Evolutionary conservation across 768 basidiomycete genomes (phyloP).

Genomic region (Paxillus ammoniavirescens): DNA sequence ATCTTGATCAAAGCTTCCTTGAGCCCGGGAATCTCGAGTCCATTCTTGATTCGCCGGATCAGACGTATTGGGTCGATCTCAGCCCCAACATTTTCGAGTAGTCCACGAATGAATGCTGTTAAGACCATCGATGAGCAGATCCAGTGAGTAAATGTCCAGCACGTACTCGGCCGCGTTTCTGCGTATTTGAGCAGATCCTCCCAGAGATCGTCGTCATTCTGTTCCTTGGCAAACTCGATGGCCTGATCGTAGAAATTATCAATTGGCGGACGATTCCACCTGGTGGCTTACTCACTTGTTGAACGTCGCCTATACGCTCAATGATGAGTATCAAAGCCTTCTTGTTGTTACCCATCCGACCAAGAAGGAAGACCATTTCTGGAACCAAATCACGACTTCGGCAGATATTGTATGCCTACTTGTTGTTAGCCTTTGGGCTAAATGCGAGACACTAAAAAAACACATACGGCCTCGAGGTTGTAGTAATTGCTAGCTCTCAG

Average conservation of each 20-base stretch:
- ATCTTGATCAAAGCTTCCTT: conserved; percentile 96
- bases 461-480: conserved; percentile 73
- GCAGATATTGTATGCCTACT: conserved; percentile 83
- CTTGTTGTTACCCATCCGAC: conserved; percentile 98
- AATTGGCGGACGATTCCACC: neutral
- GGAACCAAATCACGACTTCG: conserved; percentile 82
- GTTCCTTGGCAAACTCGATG: conserved; percentile 97
- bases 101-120: conserved; percentile 87
- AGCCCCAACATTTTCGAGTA: conserved; percentile 93
- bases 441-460: neutral
- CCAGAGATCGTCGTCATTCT: conserved; percentile 96
- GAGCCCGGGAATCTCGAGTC: conserved; percentile 92
- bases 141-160: neutral
- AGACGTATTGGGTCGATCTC: conserved; percentile 95
- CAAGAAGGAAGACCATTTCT: conserved; percentile 97
- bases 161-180: conserved; percentile 83
- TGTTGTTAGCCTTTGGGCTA: neutral
- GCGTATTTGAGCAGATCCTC: conserved; percentile 94
- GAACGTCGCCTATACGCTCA: conserved; percentile 89
- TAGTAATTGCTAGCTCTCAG: conserved; percentile 89
- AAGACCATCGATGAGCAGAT: neutral
- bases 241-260: conserved; percentile 48
- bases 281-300: conserved; percentile 53
- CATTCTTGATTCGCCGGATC: conserved; percentile 93
- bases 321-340: conserved; percentile 93